Conservation (phyloP, 768 basidiomycete genomes). For the Neoboletus brunneissimus region DNA sequence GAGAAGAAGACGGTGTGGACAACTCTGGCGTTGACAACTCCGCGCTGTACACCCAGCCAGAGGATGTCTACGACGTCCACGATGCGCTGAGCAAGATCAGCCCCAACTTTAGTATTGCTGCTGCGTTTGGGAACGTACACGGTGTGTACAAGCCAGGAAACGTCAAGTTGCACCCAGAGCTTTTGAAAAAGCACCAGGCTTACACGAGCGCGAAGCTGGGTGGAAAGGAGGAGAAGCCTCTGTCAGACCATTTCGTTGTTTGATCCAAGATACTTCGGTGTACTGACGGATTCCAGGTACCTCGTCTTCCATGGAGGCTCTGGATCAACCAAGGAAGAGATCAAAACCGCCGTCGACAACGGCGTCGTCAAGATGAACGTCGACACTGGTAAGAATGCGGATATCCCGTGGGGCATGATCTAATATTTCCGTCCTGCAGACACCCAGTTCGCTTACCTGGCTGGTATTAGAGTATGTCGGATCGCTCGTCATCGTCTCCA, state of each 20-base stretch:
- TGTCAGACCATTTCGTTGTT: slow-evolving; percentile 49
- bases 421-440: slow-evolving; percentile 38
- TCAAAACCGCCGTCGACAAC: slow-evolving; percentile 82
- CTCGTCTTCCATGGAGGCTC: slow-evolving; percentile 99
- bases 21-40: slow-evolving; percentile 95
- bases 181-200: slow-evolving; percentile 88
- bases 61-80: slow-evolving; percentile 93
- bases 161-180: slow-evolving; percentile 87
- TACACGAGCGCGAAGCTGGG: slow-evolving; percentile 68
- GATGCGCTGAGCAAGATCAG: slow-evolving; percentile 76
- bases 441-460: slow-evolving; percentile 88
- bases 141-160: slow-evolving; percentile 99
- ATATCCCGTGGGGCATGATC: not conserved
- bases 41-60: slow-evolving; percentile 94
- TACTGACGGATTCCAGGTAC: slow-evolving; percentile 50
- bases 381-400: slow-evolving; percentile 60
- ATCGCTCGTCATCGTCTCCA: not conserved
- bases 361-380: slow-evolving; percentile 99
- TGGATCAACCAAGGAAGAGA: slow-evolving; percentile 95
- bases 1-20: slow-evolving; percentile 99
- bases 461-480: slow-evolving; percentile 67
- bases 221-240: slow-evolving; percentile 64
- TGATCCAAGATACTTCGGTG: not conserved
- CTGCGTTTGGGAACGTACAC: slow-evolving; percentile 98
- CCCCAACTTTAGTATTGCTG: slow-evolving; percentile 96